These are phyloP conservation scores for Rutstroemia sp. DNA, from an alignment of 2,329 filamentous ascomycete genomes.

Conservation along the genomic window DNA sequence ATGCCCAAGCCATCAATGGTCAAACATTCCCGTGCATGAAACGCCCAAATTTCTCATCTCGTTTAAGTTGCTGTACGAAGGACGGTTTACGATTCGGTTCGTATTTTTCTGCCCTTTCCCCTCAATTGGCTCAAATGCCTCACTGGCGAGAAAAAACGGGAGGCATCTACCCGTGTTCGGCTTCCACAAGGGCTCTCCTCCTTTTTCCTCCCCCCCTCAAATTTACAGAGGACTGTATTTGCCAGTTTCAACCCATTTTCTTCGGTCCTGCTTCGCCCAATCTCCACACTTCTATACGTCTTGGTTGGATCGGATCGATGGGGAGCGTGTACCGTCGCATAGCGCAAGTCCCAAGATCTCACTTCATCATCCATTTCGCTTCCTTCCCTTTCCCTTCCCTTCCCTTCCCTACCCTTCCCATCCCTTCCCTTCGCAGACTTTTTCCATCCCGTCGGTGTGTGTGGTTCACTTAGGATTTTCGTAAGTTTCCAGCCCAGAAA, in stretches of 20 bases:
- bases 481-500: constrained; percentile 1
- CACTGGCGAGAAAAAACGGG: background rate
- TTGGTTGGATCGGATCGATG: no score
- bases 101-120: background rate
- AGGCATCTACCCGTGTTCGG: constrained; percentile 7
- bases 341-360: no score
- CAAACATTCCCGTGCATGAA: constrained; percentile 8
- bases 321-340: no score
- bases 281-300: no score
- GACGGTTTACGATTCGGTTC: no score
- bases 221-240: background rate
- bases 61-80: no score
- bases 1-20: constrained; percentile 1
- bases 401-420: background rate
- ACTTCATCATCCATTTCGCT: background rate
- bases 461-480: constrained; percentile 2
- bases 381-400: no score
- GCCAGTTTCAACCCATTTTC: background rate
- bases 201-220: background rate
- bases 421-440: background rate
- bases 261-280: background rate
- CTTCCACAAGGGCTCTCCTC: constrained; percentile 6
- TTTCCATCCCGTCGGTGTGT: constrained; percentile 2
- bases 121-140: background rate
- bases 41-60: background rate